Conservation (phyloP, 305 asterid genomes). For the Solanum aculeatissimum region DNA sequence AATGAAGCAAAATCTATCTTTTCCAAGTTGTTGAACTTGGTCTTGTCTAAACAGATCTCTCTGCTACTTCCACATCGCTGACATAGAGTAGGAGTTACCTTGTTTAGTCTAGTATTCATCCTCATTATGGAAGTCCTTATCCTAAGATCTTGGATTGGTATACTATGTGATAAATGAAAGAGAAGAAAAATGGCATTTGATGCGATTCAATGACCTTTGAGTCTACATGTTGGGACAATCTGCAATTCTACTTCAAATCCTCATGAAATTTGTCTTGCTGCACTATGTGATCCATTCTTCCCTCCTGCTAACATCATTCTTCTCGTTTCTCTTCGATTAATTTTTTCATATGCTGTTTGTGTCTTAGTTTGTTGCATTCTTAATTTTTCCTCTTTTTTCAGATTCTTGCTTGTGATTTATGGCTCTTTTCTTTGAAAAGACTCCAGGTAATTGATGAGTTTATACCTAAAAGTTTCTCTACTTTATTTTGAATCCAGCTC, state of each 20-base stretch:
- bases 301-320: neutral
- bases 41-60: neutral
- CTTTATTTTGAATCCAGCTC: conserved; percentile 43
- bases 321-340: neutral
- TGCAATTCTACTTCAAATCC: neutral
- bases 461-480: neutral
- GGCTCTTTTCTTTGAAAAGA: neutral
- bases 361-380: neutral
- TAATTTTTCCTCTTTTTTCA: neutral
- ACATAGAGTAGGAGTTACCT: neutral
- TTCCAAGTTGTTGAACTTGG: neutral
- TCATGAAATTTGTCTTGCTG: neutral
- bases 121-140: neutral
- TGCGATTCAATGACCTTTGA: neutral
- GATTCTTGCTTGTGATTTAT: neutral
- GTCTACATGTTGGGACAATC: neutral
- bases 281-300: neutral
- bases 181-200: neutral
- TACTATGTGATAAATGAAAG: neutral
- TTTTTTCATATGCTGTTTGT: neutral
- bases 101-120: neutral
- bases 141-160: neutral
- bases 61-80: neutral
- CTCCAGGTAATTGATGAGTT: neutral
- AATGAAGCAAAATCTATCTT: neutral